Base-by-base conservation (phyloP, 257 asterid species). In the Solanum medicagineum region DNA sequence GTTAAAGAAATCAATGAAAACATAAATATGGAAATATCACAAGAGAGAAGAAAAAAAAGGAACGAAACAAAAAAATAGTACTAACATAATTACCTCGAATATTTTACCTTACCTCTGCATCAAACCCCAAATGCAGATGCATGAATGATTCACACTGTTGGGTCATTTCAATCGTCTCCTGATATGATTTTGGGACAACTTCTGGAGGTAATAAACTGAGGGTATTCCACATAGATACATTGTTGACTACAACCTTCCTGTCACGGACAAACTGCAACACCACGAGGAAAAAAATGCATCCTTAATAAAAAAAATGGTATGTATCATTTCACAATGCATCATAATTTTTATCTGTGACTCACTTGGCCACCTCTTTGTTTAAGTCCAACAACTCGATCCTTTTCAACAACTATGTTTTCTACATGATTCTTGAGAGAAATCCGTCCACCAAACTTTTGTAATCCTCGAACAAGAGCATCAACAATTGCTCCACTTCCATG, bases 151-250 rank as follows among this genome's bases (percentile, higher is more conserved):
- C 99, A 81, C 99, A 96, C 81, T 96, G 98, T 79, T 97, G 97
- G 80, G 98, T 96, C 17, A 3, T 87, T 81, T 93, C 66, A 24
- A 93, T 86, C 89, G 90, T 89, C 74, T 93, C 95, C 86, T 86
- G 92, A 75, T 91, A 94, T 83, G 93, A 82, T 86, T 89, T 92
- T 17, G 98, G 99, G 80, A 93, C 80, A 49, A 81, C 90, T 89
- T 93, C 97, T 89, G 87, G 86, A 4, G 98, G 97, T 90, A 96
- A 85, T 82, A 96, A 91, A 74, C 87, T 90, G 88, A 94, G 63
- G 1, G 97, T 96, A 90, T 96, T 98, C 99, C 99, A 96, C 99
- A 96, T 96, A 32, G 99, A 96, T 80, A 98, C 99, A 88, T 94
- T 96, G 89, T 98, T 94, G 70, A 96, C 96, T 32, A 96, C 98